phyloP scores from a whole-genome alignment of 2,329 filamentous ascomycete species.

The Geosmithia flava region DNA sequence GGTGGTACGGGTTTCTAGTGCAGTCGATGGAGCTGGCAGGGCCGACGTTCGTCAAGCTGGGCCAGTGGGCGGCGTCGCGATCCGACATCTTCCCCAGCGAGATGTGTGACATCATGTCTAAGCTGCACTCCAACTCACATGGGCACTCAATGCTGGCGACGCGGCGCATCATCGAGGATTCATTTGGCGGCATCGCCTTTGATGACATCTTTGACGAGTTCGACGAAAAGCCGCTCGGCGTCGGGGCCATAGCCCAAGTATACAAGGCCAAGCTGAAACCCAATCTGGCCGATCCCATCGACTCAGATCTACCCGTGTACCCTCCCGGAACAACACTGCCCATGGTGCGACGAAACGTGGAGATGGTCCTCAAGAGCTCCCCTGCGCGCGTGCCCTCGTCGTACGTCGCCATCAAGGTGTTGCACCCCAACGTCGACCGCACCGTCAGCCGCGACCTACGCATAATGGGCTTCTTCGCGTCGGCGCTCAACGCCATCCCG shows the following conservation, averaged over 20 bases:
- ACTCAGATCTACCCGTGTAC: conserved; percentile 42
- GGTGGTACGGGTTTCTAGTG: conserved; percentile 91
- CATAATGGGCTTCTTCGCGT: conserved; percentile 91
- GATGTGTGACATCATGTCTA: conserved; percentile 88
- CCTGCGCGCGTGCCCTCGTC: conserved; percentile 77
- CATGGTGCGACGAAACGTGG: conserved; percentile 63
- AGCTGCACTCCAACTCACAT: conserved; percentile 86
- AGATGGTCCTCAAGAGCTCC: conserved; percentile 74
- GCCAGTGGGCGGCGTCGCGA: conserved; percentile 95
- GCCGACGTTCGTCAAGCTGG: conserved; percentile 96
- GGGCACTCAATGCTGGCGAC: conserved; percentile 78
- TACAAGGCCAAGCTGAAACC: conserved; percentile 90
- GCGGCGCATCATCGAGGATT: conserved; percentile 64
- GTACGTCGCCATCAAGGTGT: conserved; percentile 91
- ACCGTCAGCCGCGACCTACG: conserved; percentile 80
- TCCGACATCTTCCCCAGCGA: conserved; percentile 92
- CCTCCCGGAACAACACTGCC: conserved; percentile 7
- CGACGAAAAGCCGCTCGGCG: conserved; percentile 75
- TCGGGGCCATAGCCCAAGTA: conserved; percentile 93
- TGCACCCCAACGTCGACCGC: conserved; percentile 84
- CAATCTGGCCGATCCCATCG: conserved; percentile 54
- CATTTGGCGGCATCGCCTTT: conserved; percentile 88
- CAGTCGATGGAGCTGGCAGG: conserved; percentile 84
- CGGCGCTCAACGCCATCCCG: conserved; percentile 71
- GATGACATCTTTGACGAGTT: conserved; percentile 97